Evolutionary conservation across 169 alveolate genomes (phyloP).

Genomic region (Amoebophrya sp.): DNA sequence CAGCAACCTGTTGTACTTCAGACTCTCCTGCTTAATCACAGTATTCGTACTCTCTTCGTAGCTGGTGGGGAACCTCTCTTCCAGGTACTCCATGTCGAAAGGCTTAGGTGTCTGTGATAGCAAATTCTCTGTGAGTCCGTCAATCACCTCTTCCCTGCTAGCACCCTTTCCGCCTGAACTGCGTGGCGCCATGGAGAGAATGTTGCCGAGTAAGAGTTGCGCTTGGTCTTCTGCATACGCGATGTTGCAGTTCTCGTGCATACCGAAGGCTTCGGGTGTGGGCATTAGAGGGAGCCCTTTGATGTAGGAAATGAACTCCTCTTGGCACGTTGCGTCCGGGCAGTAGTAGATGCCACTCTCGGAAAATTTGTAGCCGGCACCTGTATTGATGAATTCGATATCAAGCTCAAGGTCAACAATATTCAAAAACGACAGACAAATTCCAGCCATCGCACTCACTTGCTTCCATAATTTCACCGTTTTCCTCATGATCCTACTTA

Average conservation of each 20-base stretch:
- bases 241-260: constrained; percentile 79
- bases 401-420: neutral
- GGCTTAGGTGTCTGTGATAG: constrained; percentile 69
- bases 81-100: constrained; percentile 68
- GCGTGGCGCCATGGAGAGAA: constrained; percentile 27
- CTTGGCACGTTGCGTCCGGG: constrained; percentile 72
- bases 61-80: constrained; percentile 68
- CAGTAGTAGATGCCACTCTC: constrained; percentile 75
- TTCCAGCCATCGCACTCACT: neutral
- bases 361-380: constrained; percentile 67
- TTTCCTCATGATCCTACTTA: neutral
- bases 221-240: constrained; percentile 42
- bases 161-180: constrained; percentile 64
- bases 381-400: neutral
- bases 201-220: constrained; percentile 33
- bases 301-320: constrained; percentile 72
- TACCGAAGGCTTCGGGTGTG: constrained; percentile 87
- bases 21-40: constrained; percentile 49
- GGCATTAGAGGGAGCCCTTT: constrained; percentile 74
- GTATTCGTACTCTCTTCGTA: constrained; percentile 61
- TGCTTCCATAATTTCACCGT: constrained; percentile 33
- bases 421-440: neutral
- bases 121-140: constrained; percentile 60
- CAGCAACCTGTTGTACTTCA: constrained; percentile 74
- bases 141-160: constrained; percentile 68